Evolutionary conservation across 2,329 filamentous ascomycete genomes (phyloP).

Genomic region (Talaromyces sp.): DNA sequence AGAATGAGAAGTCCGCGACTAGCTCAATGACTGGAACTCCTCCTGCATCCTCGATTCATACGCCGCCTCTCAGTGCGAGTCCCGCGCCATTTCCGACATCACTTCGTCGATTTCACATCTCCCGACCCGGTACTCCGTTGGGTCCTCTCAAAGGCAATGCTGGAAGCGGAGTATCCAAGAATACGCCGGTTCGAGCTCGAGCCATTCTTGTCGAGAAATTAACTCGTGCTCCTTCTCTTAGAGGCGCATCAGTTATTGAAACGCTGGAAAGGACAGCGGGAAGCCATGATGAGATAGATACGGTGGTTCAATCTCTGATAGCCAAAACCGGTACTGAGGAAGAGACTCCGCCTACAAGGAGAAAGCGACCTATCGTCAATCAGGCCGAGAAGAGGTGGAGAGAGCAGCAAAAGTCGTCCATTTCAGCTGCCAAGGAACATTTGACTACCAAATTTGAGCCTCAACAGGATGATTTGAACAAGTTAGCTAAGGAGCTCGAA

Average conservation of each 20-base stretch:
- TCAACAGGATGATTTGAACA: slow-evolving; percentile 35
- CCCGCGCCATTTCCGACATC: slow-evolving; percentile 23
- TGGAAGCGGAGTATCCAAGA: slow-evolving; percentile 33
- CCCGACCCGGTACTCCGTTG: slow-evolving; percentile 26
- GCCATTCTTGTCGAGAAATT: slow-evolving; percentile 40
- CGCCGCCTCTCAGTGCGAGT: slow-evolving; percentile 9
- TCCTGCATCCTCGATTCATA: slow-evolving; percentile 17
- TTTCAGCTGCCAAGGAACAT: slow-evolving; percentile 33
- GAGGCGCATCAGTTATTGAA: slow-evolving; percentile 31
- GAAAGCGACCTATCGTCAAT: slow-evolving; percentile 39
- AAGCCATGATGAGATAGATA: slow-evolving; percentile 11
- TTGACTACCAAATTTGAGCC: slow-evolving; percentile 30
- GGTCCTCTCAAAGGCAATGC: slow-evolving; percentile 24
- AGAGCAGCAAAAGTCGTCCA: slow-evolving; percentile 29
- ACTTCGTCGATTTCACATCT: slow-evolving; percentile 39
- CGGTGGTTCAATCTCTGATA: slow-evolving; percentile 16
- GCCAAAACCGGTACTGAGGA: background rate
- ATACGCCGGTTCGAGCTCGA: slow-evolving; percentile 22
- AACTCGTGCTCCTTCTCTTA: slow-evolving; percentile 28
- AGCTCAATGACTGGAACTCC: slow-evolving; percentile 15
- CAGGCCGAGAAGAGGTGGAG: slow-evolving; percentile 37
- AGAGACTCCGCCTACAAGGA: slow-evolving; percentile 2
- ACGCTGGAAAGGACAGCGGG: slow-evolving; percentile 14
- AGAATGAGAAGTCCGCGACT: background rate
- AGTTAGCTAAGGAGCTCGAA: slow-evolving; percentile 39